Percentiles rank a stretch among this genome's conserved stretches.
phyloP scores from a whole-genome alignment of 2,329 filamentous ascomycete genomes.

The Ascochyta pisi region DNA sequence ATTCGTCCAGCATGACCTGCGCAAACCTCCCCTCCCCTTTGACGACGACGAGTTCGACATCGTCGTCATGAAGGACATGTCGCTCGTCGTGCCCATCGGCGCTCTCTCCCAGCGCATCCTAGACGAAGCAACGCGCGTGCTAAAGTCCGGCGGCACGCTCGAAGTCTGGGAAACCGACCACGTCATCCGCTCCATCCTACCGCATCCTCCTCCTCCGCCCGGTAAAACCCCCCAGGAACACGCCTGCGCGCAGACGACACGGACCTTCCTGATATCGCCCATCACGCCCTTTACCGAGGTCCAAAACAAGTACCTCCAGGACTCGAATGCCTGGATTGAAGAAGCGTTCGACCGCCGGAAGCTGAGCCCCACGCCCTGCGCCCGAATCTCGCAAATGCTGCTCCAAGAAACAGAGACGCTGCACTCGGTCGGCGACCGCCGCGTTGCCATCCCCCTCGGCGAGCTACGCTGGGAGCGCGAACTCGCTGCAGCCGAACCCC shows the following conservation, averaged over 20 bases:
- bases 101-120: constrained; percentile 62
- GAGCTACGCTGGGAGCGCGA: constrained; percentile 89
- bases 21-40: constrained; percentile 77
- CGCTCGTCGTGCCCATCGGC: constrained; percentile 68
- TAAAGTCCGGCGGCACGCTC: constrained; percentile 78
- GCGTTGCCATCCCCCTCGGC: constrained; percentile 85
- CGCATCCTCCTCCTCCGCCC: constrained; percentile 71
- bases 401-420: constrained; percentile 80
- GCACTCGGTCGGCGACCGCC: constrained; percentile 72
- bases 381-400: constrained; percentile 75
- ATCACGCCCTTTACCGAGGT: constrained; percentile 83
- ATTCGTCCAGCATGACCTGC: constrained; percentile 87
- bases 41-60: constrained; percentile 82
- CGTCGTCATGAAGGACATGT: constrained; percentile 85
- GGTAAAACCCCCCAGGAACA: constrained; percentile 67
- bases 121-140: constrained; percentile 78
- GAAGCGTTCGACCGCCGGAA: constrained; percentile 76
- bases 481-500: constrained; percentile 49
- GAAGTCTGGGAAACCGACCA: constrained; percentile 93
- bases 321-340: constrained; percentile 83
- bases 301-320: constrained; percentile 80
- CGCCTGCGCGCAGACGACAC: constrained; percentile 70
- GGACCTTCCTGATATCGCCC: constrained; percentile 81
- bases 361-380: constrained; percentile 78
- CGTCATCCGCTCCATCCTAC: constrained; percentile 80